Conservation (phyloP, 1,139 yeast genomes). For the Protomyces inouyei region DNA sequence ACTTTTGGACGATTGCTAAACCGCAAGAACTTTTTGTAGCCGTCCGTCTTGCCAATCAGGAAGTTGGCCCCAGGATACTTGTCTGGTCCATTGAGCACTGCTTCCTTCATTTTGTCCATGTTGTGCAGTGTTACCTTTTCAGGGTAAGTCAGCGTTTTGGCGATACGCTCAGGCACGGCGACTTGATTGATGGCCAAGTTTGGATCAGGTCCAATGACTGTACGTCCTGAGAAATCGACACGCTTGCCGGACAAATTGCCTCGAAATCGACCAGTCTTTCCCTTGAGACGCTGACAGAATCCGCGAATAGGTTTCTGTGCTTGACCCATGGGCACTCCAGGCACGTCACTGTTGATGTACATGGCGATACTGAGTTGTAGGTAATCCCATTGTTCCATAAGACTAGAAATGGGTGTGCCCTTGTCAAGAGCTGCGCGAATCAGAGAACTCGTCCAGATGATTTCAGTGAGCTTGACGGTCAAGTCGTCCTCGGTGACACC, state of each 20-base stretch:
- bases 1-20: slow-evolving; percentile 79
- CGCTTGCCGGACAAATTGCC: slow-evolving; percentile 97
- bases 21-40: slow-evolving; percentile 78
- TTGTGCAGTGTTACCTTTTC: slow-evolving; percentile 91
- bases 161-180: slow-evolving; percentile 96
- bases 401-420: slow-evolving; percentile 83
- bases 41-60: slow-evolving; percentile 73
- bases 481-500: slow-evolving; percentile 94
- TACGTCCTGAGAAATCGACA: slow-evolving; percentile 97
- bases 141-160: slow-evolving; percentile 91
- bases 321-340: slow-evolving; percentile 41
- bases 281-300: slow-evolving; percentile 92
- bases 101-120: slow-evolving; percentile 63
- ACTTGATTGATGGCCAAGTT: slow-evolving; percentile 81
- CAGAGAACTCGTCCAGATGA: slow-evolving; percentile 90
- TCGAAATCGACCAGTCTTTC: slow-evolving; percentile 97
- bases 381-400: slow-evolving; percentile 99
- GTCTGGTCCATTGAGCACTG: slow-evolving; percentile 80
- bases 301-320: slow-evolving; percentile 76
- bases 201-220: slow-evolving; percentile 98
- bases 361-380: slow-evolving; percentile 91
- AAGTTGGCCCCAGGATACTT: slow-evolving; percentile 96
- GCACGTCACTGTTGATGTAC: slow-evolving; percentile 93
- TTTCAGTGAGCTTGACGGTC: slow-evolving; percentile 91
- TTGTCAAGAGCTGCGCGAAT: slow-evolving; percentile 92